Conservation (phyloP, 176 grass and related monocot genomes). For the Puya raimondii region DNA sequence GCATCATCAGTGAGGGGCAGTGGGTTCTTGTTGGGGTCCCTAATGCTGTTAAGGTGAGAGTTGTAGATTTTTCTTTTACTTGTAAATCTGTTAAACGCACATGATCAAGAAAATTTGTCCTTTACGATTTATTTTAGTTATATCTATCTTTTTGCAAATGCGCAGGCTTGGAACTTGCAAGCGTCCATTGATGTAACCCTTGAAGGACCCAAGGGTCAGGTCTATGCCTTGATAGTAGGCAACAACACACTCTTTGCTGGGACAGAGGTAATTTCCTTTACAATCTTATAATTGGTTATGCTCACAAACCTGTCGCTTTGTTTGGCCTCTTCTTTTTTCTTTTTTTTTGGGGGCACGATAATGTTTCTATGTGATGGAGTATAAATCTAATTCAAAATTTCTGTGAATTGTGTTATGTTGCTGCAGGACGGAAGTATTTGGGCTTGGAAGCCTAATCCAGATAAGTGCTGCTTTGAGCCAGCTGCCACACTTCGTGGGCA, state of each 20-base stretch:
- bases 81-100: background rate
- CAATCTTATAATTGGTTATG: background rate
- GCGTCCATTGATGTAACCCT: conserved; percentile 2
- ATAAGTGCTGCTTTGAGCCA: conserved; percentile 2
- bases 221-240: conserved; percentile 14
- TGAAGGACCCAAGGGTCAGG: conserved; percentile 12
- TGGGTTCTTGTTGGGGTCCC: conserved; percentile 15
- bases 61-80: conserved; percentile 8
- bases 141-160: background rate
- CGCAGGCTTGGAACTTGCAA: conserved; percentile 16
- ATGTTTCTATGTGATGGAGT: background rate
- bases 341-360: background rate
- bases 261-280: background rate
- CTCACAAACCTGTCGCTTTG: background rate
- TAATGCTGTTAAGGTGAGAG: conserved; percentile 12
- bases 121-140: background rate
- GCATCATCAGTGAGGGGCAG: conserved; percentile 15
- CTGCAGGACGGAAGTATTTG: conserved; percentile 14
- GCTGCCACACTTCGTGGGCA: conserved; percentile 13
- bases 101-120: background rate
- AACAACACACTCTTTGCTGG: conserved; percentile 19
- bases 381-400: background rate
- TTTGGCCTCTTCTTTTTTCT: background rate
- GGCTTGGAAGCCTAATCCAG: conserved; percentile 13
- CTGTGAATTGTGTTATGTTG: background rate